A percentile compares a stretch with the other conserved stretches of the same genome.
Conservation (phyloP, 345 rosid species). For the Luvunga scandens region DNA sequence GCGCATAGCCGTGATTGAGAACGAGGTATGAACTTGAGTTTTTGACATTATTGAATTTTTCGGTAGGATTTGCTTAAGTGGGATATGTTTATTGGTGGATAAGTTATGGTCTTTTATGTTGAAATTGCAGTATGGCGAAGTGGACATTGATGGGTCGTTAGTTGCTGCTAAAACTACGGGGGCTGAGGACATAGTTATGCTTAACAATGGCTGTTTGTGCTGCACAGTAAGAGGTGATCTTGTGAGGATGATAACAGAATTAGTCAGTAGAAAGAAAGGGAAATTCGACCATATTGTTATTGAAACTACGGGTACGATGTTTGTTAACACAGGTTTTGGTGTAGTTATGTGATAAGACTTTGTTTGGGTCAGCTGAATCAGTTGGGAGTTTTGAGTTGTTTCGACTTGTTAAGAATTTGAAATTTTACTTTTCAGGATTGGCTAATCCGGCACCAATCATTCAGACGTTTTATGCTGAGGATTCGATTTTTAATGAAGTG, state of each 20-base stretch:
- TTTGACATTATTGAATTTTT: neutral
- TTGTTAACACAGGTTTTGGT: neutral
- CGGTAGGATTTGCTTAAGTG: neutral
- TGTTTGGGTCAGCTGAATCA: neutral
- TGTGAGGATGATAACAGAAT: conserved; percentile 85
- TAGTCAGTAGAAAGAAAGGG: conserved; percentile 79
- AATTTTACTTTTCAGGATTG: conserved; percentile 51
- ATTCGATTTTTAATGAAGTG: conserved; percentile 72
- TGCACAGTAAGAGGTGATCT: conserved; percentile 99
- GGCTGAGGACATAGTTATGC: conserved; percentile 88
- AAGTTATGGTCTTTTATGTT: neutral
- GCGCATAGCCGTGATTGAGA: conserved; percentile 95
- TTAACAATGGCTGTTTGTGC: conserved; percentile 95
- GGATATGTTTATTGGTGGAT: neutral
- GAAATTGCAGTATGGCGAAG: conserved; percentile 75
- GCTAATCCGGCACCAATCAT: conserved; percentile 98
- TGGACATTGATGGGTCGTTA: conserved; percentile 92
- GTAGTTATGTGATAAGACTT: neutral
- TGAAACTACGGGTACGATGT: conserved; percentile 76
- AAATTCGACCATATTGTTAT: conserved; percentile 89
- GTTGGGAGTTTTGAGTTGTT: neutral
- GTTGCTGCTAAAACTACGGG: conserved; percentile 90
- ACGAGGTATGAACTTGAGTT: conserved; percentile 51
- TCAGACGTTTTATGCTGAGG: conserved; percentile 96
- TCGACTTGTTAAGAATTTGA: neutral